Percentiles rank a stretch among this genome's conserved stretches.
These are phyloP conservation scores for Pleurotus eryngii DNA, from an alignment of 768 basidiomycete genomes.

Conservation along the genomic window DNA sequence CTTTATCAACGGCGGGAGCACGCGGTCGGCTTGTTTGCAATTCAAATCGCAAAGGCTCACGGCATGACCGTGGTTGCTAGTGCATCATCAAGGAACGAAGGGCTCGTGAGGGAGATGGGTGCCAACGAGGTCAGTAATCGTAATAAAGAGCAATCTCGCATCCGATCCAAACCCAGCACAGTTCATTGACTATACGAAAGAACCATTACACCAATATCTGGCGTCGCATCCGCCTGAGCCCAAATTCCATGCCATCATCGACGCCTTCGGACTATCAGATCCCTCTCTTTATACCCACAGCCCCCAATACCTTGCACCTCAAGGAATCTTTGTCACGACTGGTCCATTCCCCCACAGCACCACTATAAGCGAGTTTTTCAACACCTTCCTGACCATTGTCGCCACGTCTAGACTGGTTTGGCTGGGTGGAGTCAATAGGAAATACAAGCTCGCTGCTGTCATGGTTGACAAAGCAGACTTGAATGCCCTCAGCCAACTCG, in stretches of 20 bases:
- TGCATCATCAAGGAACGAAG: slow-evolving; percentile 48
- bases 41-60: slow-evolving; percentile 55
- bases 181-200: slow-evolving; percentile 48
- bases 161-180: slow-evolving; percentile 7
- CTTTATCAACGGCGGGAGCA: slow-evolving; percentile 57
- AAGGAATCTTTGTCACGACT: slow-evolving; percentile 40
- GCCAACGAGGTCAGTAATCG: slow-evolving; percentile 44
- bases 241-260: slow-evolving; percentile 45
- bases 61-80: slow-evolving; percentile 45
- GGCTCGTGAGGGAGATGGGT: slow-evolving; percentile 44
- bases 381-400: slow-evolving; percentile 20
- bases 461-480: slow-evolving; percentile 7
- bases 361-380: slow-evolving; percentile 16
- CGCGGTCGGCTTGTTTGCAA: slow-evolving; percentile 49
- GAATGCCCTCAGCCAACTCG: slow-evolving; percentile 1
- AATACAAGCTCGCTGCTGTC: slow-evolving; percentile 24
- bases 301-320: slow-evolving; percentile 37
- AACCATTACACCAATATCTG: slow-evolving; percentile 37
- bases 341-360: slow-evolving; percentile 30
- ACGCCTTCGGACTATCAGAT: slow-evolving; percentile 39
- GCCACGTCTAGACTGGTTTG: slow-evolving; percentile 29
- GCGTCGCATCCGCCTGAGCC: slow-evolving; percentile 29
- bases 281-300: slow-evolving; percentile 37
- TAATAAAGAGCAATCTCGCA: too few species aligned
- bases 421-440: slow-evolving; percentile 39